Evolutionary conservation across 306 rosid species (phyloP).

Genomic region (Morella rubra): DNA sequence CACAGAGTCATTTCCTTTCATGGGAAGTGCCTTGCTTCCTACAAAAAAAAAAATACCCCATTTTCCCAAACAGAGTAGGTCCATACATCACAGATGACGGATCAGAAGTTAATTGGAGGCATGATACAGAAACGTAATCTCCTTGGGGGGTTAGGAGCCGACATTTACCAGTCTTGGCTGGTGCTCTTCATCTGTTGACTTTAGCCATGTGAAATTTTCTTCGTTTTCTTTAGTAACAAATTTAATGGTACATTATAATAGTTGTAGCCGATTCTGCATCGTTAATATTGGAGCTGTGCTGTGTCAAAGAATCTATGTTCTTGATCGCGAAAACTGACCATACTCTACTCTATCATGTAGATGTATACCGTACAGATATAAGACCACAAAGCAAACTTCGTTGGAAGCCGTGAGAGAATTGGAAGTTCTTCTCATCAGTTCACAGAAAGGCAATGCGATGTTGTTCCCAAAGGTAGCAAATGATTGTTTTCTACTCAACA

Average conservation of each 20-base stretch:
- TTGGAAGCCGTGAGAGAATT: slow-evolving; percentile 44
- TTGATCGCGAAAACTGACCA: neutral
- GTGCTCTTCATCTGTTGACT: neutral
- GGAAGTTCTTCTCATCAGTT: slow-evolving; percentile 80
- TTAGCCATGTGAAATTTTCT: neutral
- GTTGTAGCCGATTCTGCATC: neutral
- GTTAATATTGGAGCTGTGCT: neutral
- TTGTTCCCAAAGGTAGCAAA: slow-evolving; percentile 79
- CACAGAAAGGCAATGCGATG: slow-evolving; percentile 88
- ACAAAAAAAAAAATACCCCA: neutral
- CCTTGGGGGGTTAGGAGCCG: neutral
- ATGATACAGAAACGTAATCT: too few relatives aligned
- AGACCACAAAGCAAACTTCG: slow-evolving; percentile 33
- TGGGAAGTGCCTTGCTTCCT: neutral
- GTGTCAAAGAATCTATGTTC: neutral
- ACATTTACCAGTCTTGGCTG: neutral
- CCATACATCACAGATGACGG: neutral
- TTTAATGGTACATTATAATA: too few relatives aligned
- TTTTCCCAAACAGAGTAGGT: neutral
- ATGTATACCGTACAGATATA: slow-evolving; percentile 86
- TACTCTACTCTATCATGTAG: slow-evolving; percentile 45
- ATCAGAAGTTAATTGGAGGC: neutral
- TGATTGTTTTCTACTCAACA: neutral
- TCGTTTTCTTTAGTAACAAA: too few relatives aligned
- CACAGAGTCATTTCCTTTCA: neutral